Base-by-base conservation (phyloP, 345 rosid genomes). In the Anastatica hierochuntica region DNA sequence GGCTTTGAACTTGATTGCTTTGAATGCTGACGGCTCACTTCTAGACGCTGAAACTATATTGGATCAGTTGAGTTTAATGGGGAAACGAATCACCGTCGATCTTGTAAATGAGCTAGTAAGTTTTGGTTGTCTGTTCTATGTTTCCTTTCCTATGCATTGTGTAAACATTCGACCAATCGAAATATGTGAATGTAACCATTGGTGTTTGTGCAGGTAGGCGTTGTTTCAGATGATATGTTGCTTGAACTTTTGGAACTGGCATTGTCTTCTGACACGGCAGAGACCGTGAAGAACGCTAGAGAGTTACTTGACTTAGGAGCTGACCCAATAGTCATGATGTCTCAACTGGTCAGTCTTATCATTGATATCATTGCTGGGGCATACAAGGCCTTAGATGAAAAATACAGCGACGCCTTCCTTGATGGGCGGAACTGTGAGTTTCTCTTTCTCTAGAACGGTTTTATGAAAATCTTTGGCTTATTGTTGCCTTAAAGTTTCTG, bases 101-200 rank as follows among this genome's bases (percentile, higher is more conserved):
- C 84, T 87, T 56, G 95, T 84, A 10, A 87, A 84, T 56, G 98
- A 90, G 74, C 89, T 90, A 48, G 98, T 90, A 64, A 87, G 96
- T 81, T 65, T 36, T 69, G 19, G 14, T n/a, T 48, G 50, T 55
- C 10, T 37, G 13, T 18, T 35, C 9, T 34, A 49, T 60, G 46
- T 51, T 44, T 62, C 12, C 6, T 48, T 33, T 48, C 40, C 42
- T 56, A 33, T 64, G 43, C 58, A 39, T 35, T 13, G 9, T 6
- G 13, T 23, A n/a, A 16, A 12, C 8, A 11, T n/a, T 39, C 27
- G 27, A 54, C 49, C 11, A 35, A 16, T 19, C 9, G 0, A 60
- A 26, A 29, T n/a, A 54, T 46, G 36, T 46, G n/a, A 46, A 46
- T 64, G 15, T 37, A 31, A 51, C 13, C 68, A 29, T 19, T 57